Evolutionary conservation across 2,329 filamentous ascomycete species (phyloP).

Genomic region (Monosporascus ibericus): DNA sequence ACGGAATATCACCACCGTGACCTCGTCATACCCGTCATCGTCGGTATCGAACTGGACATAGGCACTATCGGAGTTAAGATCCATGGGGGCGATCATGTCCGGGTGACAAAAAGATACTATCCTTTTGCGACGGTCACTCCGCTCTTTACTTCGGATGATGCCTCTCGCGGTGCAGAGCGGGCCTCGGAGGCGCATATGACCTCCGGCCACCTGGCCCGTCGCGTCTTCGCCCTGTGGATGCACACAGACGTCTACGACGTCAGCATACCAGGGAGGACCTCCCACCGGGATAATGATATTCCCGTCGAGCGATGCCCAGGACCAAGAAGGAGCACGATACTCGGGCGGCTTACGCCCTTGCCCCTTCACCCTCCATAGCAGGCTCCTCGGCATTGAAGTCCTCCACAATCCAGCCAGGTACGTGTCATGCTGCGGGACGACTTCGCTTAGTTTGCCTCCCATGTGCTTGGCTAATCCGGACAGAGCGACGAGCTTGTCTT

Average conservation of each 20-base stretch:
- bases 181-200: background rate
- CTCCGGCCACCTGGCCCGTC: background rate
- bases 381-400: slow-evolving; percentile 3
- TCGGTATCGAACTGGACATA: background rate
- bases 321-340: slow-evolving; percentile 18
- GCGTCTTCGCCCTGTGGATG: background rate
- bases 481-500: slow-evolving; percentile 14
- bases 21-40: background rate
- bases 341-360: background rate
- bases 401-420: slow-evolving; percentile 13
- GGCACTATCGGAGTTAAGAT: background rate
- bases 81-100: background rate
- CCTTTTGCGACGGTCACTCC: background rate
- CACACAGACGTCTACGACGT: background rate
- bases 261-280: background rate
- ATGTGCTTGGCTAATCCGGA: slow-evolving; percentile 13
- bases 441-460: background rate
- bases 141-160: background rate
- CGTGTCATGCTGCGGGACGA: background rate
- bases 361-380: slow-evolving; percentile 6
- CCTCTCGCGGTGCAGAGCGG: background rate
- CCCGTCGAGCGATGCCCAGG: slow-evolving; percentile 14
- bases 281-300: slow-evolving; percentile 1
- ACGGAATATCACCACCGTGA: background rate
- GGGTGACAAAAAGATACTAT: background rate